Evolutionary conservation across 2,329 filamentous ascomycete species (phyloP).

Genomic region (Fusarium tanahbumbuense): DNA sequence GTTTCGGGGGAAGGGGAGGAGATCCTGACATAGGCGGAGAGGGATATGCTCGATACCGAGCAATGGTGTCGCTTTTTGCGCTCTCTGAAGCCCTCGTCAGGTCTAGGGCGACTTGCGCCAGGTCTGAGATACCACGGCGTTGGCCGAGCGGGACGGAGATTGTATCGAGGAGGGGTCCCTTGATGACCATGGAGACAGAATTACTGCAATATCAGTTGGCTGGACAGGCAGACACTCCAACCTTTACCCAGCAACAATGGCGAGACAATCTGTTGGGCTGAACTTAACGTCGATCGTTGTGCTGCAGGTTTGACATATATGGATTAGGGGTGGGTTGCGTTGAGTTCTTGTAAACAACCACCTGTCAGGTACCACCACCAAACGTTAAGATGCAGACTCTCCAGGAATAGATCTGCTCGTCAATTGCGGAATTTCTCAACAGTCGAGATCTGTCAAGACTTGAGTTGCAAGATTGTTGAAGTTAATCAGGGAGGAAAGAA

Average conservation of each 20-base stretch:
- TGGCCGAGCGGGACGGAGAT: conserved; percentile 64
- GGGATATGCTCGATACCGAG: conserved; percentile 71
- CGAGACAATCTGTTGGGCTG: conserved; percentile 1
- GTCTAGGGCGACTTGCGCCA: conserved; percentile 65
- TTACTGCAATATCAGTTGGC: conserved; percentile 39
- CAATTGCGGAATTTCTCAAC: conserved; percentile 9
- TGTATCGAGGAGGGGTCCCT: conserved; percentile 56
- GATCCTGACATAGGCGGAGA: conserved; percentile 81
- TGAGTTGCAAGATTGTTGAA: conserved; percentile 26
- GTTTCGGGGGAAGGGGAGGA: conserved; percentile 69
- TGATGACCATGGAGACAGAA: conserved; percentile 66
- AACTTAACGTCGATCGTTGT: conserved; percentile 1
- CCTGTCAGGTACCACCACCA: conserved; percentile 2
- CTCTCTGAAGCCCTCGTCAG: conserved; percentile 61
- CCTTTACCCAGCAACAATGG: conserved; percentile 28
- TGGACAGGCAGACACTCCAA: conserved; percentile 31
- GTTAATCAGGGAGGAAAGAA: conserved; percentile 27
- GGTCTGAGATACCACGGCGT: conserved; percentile 67
- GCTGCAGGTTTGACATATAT: conserved; percentile 11
- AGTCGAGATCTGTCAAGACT: conserved; percentile 18
- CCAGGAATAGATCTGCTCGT: not conserved
- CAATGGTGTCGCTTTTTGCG: conserved; percentile 62
- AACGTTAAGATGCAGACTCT: not conserved
- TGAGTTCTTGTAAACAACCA: conserved; percentile 15
- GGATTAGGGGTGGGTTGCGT: conserved; percentile 3